Evolutionary conservation across 2,329 filamentous ascomycete species (phyloP), one percentile per base, ranked within the genome.

Genomic region (Fusarium sp.): DNA sequence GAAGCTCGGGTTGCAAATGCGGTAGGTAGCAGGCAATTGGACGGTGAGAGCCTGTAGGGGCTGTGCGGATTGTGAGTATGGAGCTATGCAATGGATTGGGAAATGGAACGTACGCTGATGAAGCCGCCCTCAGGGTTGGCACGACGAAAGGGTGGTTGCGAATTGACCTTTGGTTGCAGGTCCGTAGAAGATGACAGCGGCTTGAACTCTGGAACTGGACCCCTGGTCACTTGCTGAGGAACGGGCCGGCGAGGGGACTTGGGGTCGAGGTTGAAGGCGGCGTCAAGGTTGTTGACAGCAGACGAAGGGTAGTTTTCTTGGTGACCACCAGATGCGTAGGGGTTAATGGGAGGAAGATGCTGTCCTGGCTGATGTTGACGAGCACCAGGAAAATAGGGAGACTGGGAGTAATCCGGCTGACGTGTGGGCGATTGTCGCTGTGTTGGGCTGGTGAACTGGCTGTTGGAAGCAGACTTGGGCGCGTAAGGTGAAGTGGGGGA

Each of bases 71-170:
- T 12, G 53, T 72, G 37, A 76, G 72, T 36, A 57, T 18, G 13
- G 18, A 34, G 18, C 9, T 26, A 16, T 23, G 40, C 34, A 47
- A 45, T 34, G 28, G 20, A 56, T 8, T 41, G 41, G 13, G 34
- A 26, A 18, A 15, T 20, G 23, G 31, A 40, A 78, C 92, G 82
- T 86, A 97, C 93, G 79, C 96, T 98, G 78, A 99, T 97, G 78
- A 99, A 99, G 49, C 96, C 96, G 54, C 96, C 96, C 78, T 99
- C 96, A 3, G 96, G 96, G 74, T 97, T 97, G 57, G 96, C 96
- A 80, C 96, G 89, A 73, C 96, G 89, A 77, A 97, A 98, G 2
- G 93, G 88, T 56, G 96, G 96, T 77, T 99, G 96, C 20, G 88
- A 77, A 79, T 95, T 97, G 77, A 96, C 89, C 77, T 91, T 92